Evolutionary conservation across 208 protist genomes (phyloP).

Genomic region (Balamuthia mandrillaris): DNA sequence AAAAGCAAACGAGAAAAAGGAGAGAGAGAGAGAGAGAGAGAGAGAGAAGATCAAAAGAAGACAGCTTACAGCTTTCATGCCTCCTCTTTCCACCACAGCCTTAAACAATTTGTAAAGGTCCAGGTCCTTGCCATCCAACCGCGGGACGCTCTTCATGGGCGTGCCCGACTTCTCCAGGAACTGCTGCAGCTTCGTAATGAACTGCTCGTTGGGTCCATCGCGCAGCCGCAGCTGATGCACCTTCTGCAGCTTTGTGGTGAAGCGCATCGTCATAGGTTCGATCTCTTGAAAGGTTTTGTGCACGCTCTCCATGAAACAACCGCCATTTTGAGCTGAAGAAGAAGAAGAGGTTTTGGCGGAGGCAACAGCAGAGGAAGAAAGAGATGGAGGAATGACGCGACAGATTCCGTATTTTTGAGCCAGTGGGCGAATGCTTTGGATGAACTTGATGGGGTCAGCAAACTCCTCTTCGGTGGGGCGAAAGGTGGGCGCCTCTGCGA

Average conservation of each 20-base stretch:
- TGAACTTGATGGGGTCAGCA: conserved; percentile 53
- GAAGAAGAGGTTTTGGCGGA: no score
- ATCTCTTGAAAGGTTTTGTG: neutral
- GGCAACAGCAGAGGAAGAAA: no score
- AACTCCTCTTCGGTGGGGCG: conserved; percentile 65
- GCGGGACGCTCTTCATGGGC: conserved; percentile 9
- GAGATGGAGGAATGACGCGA: conserved; percentile 54
- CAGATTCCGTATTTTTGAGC: conserved; percentile 53
- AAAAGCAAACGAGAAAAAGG: neutral
- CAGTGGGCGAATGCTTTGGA: conserved; percentile 46
- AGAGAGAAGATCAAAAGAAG: no score
- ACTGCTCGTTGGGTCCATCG: conserved; percentile 44
- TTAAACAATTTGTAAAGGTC: conserved; percentile 48
- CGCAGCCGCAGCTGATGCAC: conserved; percentile 50
- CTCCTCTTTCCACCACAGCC: conserved; percentile 40
- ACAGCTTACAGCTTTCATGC: neutral
- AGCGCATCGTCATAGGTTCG: conserved; percentile 35
- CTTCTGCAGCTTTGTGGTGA: conserved; percentile 56
- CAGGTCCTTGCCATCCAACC: conserved; percentile 34
- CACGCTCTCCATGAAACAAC: neutral
- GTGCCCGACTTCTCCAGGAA: conserved; percentile 39
- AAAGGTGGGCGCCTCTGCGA: conserved; percentile 62
- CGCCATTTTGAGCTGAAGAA: no score
- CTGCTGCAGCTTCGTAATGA: neutral
- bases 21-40: neutral